Evolutionary conservation across 1,139 yeast genomes (phyloP).

Genomic region (Hemisphaericaspora lyxosophila): DNA sequence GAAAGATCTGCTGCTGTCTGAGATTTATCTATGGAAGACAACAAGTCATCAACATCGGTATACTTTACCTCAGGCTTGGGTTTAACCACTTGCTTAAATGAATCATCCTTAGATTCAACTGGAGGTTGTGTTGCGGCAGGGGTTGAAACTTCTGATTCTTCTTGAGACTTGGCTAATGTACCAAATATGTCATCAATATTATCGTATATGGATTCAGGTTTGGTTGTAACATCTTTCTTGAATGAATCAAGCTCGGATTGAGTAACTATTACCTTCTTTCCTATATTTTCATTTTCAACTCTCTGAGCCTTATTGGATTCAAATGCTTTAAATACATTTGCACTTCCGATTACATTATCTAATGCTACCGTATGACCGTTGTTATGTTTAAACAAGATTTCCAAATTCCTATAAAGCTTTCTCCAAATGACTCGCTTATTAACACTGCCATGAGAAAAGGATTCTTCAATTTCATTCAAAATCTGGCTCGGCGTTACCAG

Average conservation of each 20-base stretch:
- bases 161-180: background rate
- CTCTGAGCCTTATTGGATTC: slow-evolving; percentile 16
- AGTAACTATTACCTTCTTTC: background rate
- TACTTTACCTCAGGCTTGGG: slow-evolving; percentile 14
- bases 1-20: slow-evolving; percentile 6
- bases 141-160: too few relatives aligned
- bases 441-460: slow-evolving; percentile 12
- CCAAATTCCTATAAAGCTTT: slow-evolving; percentile 14
- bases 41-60: slow-evolving; percentile 24
- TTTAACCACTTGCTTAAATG: background rate
- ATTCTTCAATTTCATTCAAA: slow-evolving; percentile 18
- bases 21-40: slow-evolving; percentile 15
- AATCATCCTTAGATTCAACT: too few relatives aligned
- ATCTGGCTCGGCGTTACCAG: slow-evolving; percentile 6
- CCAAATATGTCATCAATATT: background rate
- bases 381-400: slow-evolving; percentile 26
- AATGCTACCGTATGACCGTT: slow-evolving; percentile 32
- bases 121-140: too few relatives aligned
- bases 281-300: background rate
- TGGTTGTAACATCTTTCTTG: slow-evolving; percentile 6
- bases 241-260: slow-evolving; percentile 29
- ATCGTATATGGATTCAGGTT: background rate
- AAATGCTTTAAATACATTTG: slow-evolving; percentile 28
- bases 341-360: slow-evolving; percentile 35
- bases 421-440: slow-evolving; percentile 13